Conservation (phyloP, 495 filamentous ascomycete genomes). For the Penicillium canariense region DNA sequence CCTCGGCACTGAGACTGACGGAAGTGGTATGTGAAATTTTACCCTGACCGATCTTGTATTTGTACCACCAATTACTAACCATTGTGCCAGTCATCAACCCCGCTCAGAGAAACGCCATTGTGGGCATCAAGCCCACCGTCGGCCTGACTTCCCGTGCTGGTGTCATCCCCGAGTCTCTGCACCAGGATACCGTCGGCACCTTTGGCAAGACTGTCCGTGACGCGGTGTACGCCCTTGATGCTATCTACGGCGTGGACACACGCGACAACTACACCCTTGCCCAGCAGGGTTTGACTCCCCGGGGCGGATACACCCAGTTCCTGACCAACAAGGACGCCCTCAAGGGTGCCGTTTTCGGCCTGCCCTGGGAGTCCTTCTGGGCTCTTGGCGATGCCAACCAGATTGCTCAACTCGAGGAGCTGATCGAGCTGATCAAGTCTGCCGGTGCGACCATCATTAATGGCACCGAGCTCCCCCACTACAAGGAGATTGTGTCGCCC, state of each 20-base stretch:
- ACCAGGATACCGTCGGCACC: slow-evolving; percentile 66
- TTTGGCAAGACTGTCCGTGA: slow-evolving; percentile 67
- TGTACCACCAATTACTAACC: not conserved
- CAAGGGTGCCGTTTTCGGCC: slow-evolving; percentile 61
- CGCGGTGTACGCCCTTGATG: slow-evolving; percentile 63
- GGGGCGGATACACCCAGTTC: slow-evolving; percentile 54
- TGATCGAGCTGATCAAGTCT: slow-evolving; percentile 52
- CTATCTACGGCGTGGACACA: slow-evolving; percentile 60
- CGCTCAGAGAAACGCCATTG: slow-evolving; percentile 61
- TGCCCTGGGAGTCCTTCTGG: slow-evolving; percentile 73
- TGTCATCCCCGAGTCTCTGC: slow-evolving; percentile 62
- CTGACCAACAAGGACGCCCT: slow-evolving; percentile 52
- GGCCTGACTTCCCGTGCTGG: slow-evolving; percentile 49
- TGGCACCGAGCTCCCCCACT: slow-evolving; percentile 63
- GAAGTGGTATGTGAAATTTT: slow-evolving; percentile 47
- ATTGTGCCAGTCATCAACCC: slow-evolving; percentile 59
- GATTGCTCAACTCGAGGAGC: slow-evolving; percentile 47
- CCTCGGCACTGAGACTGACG: slow-evolving; percentile 73
- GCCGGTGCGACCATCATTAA: slow-evolving; percentile 70
- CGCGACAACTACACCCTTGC: slow-evolving; percentile 60
- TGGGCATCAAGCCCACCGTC: slow-evolving; percentile 68
- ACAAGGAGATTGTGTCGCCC: slow-evolving; percentile 58
- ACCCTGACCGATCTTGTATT: not conserved
- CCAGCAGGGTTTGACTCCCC: slow-evolving; percentile 52
- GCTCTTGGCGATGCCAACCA: slow-evolving; percentile 51